phyloP scores from a whole-genome alignment of 805 yeast genomes.

The Metschnikowia corniflorae region DNA sequence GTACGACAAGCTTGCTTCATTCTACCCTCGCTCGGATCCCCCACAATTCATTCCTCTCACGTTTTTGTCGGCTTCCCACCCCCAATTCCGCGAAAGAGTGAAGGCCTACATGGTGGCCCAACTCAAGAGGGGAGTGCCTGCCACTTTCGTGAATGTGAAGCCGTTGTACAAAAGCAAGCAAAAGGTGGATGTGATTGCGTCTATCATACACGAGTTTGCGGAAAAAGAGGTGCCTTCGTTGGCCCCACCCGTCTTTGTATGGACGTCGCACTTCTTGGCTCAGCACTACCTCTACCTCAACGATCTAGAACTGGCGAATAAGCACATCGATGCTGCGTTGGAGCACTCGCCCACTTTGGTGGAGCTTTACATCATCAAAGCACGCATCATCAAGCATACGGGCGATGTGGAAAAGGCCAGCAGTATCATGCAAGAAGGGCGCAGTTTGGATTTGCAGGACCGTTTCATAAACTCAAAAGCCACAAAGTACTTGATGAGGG shows the following conservation, averaged over 20 bases:
- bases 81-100: conserved; percentile 46
- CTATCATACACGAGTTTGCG: conserved; percentile 51
- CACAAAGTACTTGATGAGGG: conserved; percentile 77
- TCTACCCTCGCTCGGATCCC: conserved; percentile 83
- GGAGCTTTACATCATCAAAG: conserved; percentile 77
- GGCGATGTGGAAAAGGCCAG: conserved; percentile 65
- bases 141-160: conserved; percentile 82
- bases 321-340: conserved; percentile 58
- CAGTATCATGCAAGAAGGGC: conserved; percentile 61
- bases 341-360: conserved; percentile 78
- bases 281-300: conserved; percentile 67
- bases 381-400: conserved; percentile 70
- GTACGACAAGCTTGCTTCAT: conserved; percentile 59
- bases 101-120: conserved; percentile 55
- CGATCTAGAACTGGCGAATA: conserved; percentile 51
- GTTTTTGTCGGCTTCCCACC: conserved; percentile 53
- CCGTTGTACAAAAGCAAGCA: conserved; percentile 57
- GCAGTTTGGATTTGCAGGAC: conserved; percentile 80
- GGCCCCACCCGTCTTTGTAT: conserved; percentile 46
- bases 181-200: conserved; percentile 44
- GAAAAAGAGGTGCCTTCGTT: conserved; percentile 23
- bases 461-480: conserved; percentile 87
- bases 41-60: conserved; percentile 76
- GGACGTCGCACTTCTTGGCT: conserved; percentile 76
- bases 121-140: conserved; percentile 81